These are phyloP conservation scores for Domatiomyces globalis DNA, from an alignment of 2,329 filamentous ascomycete genomes.

Conservation along the genomic window DNA sequence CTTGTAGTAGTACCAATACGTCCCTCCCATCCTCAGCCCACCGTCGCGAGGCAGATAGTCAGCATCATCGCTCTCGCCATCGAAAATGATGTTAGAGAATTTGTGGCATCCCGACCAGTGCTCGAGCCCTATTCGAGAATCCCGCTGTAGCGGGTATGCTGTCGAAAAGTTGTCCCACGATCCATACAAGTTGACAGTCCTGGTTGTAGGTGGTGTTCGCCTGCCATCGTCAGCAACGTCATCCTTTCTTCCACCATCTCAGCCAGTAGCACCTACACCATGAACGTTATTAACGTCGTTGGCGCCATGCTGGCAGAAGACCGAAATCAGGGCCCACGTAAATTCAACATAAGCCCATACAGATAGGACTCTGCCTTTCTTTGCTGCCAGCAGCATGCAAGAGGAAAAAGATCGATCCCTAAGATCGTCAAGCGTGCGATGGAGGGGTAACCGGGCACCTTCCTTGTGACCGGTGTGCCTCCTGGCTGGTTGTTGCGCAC, in stretches of 20 bases:
- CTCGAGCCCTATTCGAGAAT: slow-evolving; percentile 56
- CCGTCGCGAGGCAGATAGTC: slow-evolving; percentile 47
- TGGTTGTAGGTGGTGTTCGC: slow-evolving; percentile 26
- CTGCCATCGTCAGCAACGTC: slow-evolving; percentile 17
- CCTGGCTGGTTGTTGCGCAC: neutral
- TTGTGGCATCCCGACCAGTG: slow-evolving; percentile 80
- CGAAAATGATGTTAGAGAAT: slow-evolving; percentile 73
- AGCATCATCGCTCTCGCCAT: slow-evolving; percentile 46
- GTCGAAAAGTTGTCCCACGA: slow-evolving; percentile 91
- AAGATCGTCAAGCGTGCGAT: neutral
- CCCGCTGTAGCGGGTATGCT: slow-evolving; percentile 67
- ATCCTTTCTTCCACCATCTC: neutral
- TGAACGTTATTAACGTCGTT: slow-evolving; percentile 22
- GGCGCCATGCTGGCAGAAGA: slow-evolving; percentile 13
- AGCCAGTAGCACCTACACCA: slow-evolving; percentile 17
- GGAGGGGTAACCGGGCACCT: neutral
- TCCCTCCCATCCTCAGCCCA: slow-evolving; percentile 79
- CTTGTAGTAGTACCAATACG: slow-evolving; percentile 93
- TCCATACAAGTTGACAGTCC: slow-evolving; percentile 65
- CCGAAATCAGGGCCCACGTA: neutral
- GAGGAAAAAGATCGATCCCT: neutral
- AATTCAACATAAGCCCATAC: neutral
- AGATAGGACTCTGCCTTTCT: neutral
- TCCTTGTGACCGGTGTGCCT: neutral
- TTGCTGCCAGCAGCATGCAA: neutral